Evolutionary conservation across 2,329 filamentous ascomycete species (phyloP).

Genomic region (Dactylella cylindrospora): DNA sequence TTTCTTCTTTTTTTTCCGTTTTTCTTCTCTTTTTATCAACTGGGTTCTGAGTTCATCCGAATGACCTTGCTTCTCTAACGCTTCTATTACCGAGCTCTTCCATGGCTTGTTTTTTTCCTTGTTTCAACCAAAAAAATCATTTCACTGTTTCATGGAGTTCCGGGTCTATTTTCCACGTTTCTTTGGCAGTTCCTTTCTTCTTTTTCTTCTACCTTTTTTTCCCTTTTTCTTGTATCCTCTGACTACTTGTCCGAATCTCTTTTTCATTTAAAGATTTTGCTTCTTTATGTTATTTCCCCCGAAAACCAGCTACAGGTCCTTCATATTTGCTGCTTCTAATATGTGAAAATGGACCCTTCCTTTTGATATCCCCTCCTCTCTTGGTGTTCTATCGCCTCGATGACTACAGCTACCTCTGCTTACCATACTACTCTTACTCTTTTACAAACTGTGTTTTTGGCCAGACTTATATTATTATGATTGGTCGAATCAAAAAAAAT

Average conservation of each 20-base stretch:
- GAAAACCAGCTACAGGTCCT: not conserved
- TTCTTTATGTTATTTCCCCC: constrained; percentile 25
- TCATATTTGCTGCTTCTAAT: not conserved
- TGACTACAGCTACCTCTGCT: no score
- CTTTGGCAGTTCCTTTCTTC: not conserved
- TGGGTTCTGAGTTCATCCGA: constrained; percentile 29
- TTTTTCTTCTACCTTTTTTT: constrained; percentile 9
- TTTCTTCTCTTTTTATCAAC: constrained; percentile 1
- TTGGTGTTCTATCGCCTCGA: no score
- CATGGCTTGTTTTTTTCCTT: constrained; percentile 9
- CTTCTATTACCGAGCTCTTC: constrained; percentile 1
- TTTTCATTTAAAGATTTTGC: constrained; percentile 36
- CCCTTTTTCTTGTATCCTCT: not conserved
- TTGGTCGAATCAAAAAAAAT: no score
- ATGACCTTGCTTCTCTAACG: constrained; percentile 44
- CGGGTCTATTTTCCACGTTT: constrained; percentile 14
- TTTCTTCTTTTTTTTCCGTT: constrained; percentile 14
- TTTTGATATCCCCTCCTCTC: no score
- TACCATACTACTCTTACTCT: no score
- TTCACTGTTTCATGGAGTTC: constrained; percentile 38
- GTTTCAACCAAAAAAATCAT: constrained; percentile 29
- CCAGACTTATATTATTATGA: no score
- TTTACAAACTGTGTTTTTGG: no score
- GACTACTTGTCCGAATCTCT: constrained; percentile 12
- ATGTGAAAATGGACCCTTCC: no score